Base-by-base conservation (phyloP, 768 basidiomycete species). In the Boletellus emodensis region DNA sequence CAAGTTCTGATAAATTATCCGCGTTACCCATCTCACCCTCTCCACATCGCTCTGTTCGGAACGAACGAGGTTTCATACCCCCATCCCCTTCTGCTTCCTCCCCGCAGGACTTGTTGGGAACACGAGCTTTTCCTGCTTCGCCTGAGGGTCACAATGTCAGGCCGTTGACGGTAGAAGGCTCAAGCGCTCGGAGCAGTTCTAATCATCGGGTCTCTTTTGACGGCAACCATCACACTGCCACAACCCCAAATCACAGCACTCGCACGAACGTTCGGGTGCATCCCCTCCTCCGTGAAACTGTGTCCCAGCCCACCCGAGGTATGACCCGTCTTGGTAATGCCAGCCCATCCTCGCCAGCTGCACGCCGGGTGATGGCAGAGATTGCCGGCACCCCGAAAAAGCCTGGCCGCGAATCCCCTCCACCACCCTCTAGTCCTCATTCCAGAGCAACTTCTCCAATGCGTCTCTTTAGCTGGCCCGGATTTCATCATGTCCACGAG, bases 131-230 rank as follows among this genome's bases (percentile, higher is more conserved):
- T 40, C 30, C 48, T 49, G 18, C 57, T 48, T 54, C 53, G 2
- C 40, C 63, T 18, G 53, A 53, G 30, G 42, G 42, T 26, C 44
- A 46, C 18, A 51, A 60, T 42, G 47, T 24, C 11, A 62, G 53
- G 7, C 54, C 62, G 28, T 65, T 60, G 40, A 51, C 60, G 13
- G 70, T 74, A 1, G 75, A 79, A 6, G 63, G 67, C 7, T 73
- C 75, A 3, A 52, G 61, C 0, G 72, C 72, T 15, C 73, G 67
- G 45, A 75, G 73, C 7, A 77, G 75, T 3, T 74, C 81, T 3
- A 71, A 65, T 34, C 79, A 79, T 52, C 75, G 78, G 36, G 73
- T 80, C 33, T 80, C 79, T 0, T 79, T 80, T 17, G 83, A 85
- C 28, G 18, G 60, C 69, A 34, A 73, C 72, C 20, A 62, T 71